Evolutionary conservation across 2,329 filamentous ascomycete species (phyloP).

Genomic region (Verticillium albo-atrum): DNA sequence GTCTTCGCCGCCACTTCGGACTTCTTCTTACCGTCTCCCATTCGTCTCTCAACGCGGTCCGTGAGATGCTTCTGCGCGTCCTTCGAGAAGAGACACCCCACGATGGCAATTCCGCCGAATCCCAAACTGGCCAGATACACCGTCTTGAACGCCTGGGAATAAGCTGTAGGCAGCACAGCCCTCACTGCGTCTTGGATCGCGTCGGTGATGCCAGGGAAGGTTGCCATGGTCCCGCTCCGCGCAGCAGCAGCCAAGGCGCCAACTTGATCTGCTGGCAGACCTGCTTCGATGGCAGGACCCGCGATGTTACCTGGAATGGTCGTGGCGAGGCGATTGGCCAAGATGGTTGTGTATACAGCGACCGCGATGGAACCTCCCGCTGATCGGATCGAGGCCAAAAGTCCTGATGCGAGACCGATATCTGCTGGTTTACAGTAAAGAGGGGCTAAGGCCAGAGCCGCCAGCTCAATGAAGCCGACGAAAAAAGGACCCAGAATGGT

Average conservation of each 20-base stretch:
- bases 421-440: slow-evolving; percentile 25
- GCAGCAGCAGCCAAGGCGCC: slow-evolving; percentile 18
- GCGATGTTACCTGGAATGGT: slow-evolving; percentile 27
- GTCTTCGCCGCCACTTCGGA: background rate
- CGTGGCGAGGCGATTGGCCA: slow-evolving; percentile 28
- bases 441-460: slow-evolving; percentile 29
- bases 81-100: slow-evolving; percentile 28
- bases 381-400: slow-evolving; percentile 33
- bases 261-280: slow-evolving; percentile 28
- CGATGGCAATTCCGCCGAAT: slow-evolving; percentile 30
- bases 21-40: slow-evolving; percentile 15
- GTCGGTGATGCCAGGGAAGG: slow-evolving; percentile 25
- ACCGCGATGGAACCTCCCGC: slow-evolving; percentile 30
- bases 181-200: slow-evolving; percentile 23
- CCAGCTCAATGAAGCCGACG: slow-evolving; percentile 29
- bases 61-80: slow-evolving; percentile 28
- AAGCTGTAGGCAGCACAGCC: slow-evolving; percentile 20
- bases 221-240: slow-evolving; percentile 22
- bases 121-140: slow-evolving; percentile 33
- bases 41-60: slow-evolving; percentile 23
- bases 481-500: slow-evolving; percentile 31
- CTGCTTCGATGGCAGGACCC: slow-evolving; percentile 27
- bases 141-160: slow-evolving; percentile 31
- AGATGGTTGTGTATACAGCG: slow-evolving; percentile 33
- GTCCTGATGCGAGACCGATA: slow-evolving; percentile 34